These are phyloP conservation scores for Kodamaea anthophila DNA, from an alignment of 1,139 yeast species.

Conservation along the genomic window DNA sequence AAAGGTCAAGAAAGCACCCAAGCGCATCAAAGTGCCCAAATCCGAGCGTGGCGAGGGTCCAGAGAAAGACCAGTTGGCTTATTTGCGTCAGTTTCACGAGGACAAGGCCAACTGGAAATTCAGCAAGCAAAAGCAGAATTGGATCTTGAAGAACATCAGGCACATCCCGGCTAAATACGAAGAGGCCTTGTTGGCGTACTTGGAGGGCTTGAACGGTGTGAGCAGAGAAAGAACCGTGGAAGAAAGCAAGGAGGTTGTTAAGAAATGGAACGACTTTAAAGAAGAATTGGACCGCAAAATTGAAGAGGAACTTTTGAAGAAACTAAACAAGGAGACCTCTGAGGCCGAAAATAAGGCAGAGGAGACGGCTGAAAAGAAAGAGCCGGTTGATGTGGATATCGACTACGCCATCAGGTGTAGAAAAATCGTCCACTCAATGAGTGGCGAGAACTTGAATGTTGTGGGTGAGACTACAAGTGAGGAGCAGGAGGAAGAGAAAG, in stretches of 20 bases:
- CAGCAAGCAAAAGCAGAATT: conserved; percentile 89
- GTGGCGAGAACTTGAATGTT: conserved; percentile 22
- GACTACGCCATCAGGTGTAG: conserved; percentile 44
- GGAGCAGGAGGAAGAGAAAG: conserved; percentile 5
- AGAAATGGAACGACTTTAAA: conserved; percentile 53
- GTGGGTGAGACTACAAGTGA: neutral
- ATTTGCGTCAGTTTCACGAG: conserved; percentile 58
- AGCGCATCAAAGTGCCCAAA: conserved; percentile 71
- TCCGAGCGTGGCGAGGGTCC: conserved; percentile 69
- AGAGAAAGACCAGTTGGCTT: conserved; percentile 74
- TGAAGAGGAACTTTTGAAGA: conserved; percentile 27
- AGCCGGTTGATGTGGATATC: conserved; percentile 11
- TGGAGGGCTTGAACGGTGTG: conserved; percentile 72
- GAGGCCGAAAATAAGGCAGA: conserved; percentile 7
- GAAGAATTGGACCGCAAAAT: conserved; percentile 34
- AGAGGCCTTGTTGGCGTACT: conserved; percentile 48
- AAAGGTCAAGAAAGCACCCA: conserved; percentile 52
- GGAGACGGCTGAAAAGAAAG: conserved; percentile 7
- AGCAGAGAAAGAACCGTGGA: conserved; percentile 53
- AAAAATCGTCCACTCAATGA: conserved; percentile 27
- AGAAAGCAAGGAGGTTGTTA: conserved; percentile 43
- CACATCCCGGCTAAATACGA: conserved; percentile 52
- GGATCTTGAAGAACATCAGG: conserved; percentile 72
- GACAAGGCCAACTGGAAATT: conserved; percentile 78
- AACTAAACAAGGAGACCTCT: conserved; percentile 14